Evolutionary conservation across 106 monocot genomes (phyloP), one percentile per base, ranked within the genome.

Genomic region (Allium sativum): DNA sequence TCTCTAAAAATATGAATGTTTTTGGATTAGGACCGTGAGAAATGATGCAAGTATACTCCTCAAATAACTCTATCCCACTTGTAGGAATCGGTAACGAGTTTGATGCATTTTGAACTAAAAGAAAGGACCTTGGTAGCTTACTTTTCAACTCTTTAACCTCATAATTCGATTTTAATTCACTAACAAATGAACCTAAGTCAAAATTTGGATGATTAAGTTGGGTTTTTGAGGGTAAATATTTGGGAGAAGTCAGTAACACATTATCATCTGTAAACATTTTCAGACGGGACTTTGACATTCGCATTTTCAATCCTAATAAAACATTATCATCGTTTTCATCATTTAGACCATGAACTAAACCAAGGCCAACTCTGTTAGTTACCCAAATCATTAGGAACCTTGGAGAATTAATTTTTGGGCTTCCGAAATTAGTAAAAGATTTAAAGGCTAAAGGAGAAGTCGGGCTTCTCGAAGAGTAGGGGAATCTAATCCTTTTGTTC

Each of bases 31-130:
- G 77, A 12, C 90, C 90, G 42, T 77, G 86, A 45, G 80, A 74
- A 40, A 71, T 86, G 50, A 91, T 86, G 69, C 90, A 70, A 21
- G 90, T 91, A 66, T 91, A 91, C 53, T 91, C 90, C 70, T 91
- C 90, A 7, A 86, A 91, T 15, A 69, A 72, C 77, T 91, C 90
- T 22, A 90, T 90, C 47, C 79, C 69, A 12, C n/a, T n/a, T n/a
- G 63, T 21, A 7, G 67, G 46, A 40, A 74, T 40, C 8, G 75
- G 68, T 21, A 72, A 53, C 22, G 64, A 72, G 15, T 52, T 58
- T 7, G 59, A 62, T 6, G 50, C 55, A 51, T 55, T 61, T 13
- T 21, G 31, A 13, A 16, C 53, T 54, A 54, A 54, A 8, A 4
- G n/a, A 6, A 17, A 54, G 6, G 53, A 54, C 13, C 60, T 12